Conservation (phyloP, 805 yeast genomes). For the Pichia phayaonensis region DNA sequence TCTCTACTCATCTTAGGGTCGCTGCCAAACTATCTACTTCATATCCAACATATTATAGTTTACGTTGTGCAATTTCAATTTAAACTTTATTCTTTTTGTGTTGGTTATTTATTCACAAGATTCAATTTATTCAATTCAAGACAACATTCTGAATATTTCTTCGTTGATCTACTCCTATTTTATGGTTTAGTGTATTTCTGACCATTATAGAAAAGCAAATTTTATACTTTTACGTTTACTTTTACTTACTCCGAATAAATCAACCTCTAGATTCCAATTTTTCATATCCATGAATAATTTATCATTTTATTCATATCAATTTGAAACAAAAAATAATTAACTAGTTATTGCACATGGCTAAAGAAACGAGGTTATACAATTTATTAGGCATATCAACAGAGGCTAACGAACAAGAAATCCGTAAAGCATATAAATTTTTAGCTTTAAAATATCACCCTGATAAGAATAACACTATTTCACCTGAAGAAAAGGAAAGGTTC, state of each 20-base stretch:
- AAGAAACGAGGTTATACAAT: slow-evolving; percentile 66
- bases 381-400: slow-evolving; percentile 55
- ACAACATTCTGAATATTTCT: no score
- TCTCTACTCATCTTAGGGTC: neutral
- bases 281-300: neutral
- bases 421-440: slow-evolving; percentile 70
- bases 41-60: neutral
- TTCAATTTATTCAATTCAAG: no score
- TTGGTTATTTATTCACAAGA: neutral
- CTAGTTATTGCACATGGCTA: slow-evolving; percentile 42
- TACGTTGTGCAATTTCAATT: neutral
- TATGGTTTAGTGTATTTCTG: no score
- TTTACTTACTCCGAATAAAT: no score
- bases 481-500: slow-evolving; percentile 27
- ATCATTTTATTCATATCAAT: neutral
- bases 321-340: neutral
- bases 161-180: no score
- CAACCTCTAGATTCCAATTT: no score
- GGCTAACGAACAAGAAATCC: slow-evolving; percentile 65
- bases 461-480: slow-evolving; percentile 37
- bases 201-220: no score
- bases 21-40: neutral
- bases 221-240: no score
- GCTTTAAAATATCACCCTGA: slow-evolving; percentile 88
- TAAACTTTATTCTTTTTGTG: neutral